Evolutionary conservation across 2,329 filamentous ascomycete genomes (phyloP), one percentile per base, ranked within the genome.

Genomic region (Herpotrichia juniperi): DNA sequence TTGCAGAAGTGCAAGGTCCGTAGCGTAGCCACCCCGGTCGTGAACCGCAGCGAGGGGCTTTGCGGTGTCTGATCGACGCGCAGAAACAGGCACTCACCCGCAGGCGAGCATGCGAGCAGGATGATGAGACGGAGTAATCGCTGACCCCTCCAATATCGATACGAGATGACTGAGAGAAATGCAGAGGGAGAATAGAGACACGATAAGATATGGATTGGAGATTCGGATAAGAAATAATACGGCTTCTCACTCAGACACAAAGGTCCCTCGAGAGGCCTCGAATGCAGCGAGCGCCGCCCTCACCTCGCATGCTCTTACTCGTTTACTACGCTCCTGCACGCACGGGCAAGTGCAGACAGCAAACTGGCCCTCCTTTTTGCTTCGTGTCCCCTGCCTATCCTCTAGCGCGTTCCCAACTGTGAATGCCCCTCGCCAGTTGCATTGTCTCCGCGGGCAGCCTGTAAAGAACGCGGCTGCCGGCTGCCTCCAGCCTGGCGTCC

Each of bases 21-120:
- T 42, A 31, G 37, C 32, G 40, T 16, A 12, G 31, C 25, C n/a
- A 42, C 40, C 42, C 43, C 16, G 50, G 43, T 46, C 47, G 51
- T 24, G 51, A 54, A 50, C 42, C 17, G 35, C 45, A 54, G 51
- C 30, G 43, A 51, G 48, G 44, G 48, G 49, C 19, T 25, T 4
- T n/a, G n/a, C 7, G 26, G 51, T 53, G 66, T 69, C 61, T 69
- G 66, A 69, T 69, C 66, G 56, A 43, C 63, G 42, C 46, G 46
- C 48, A 42, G 58, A 62, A 68, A 64, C 61, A 64, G 60, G 63
- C 57, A 59, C 58, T 51, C n/a, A 48, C 46, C 53, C 43, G 16
- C 28, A 30, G 19, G 16, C 11, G 17, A 25, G 46, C 9, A 25
- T n/a, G 39, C 24, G 42, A 31, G 30, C 48, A 14, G 39, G 30